Conservation (phyloP, 2,329 filamentous ascomycete genomes). For the Aureobasidium vineae region DNA sequence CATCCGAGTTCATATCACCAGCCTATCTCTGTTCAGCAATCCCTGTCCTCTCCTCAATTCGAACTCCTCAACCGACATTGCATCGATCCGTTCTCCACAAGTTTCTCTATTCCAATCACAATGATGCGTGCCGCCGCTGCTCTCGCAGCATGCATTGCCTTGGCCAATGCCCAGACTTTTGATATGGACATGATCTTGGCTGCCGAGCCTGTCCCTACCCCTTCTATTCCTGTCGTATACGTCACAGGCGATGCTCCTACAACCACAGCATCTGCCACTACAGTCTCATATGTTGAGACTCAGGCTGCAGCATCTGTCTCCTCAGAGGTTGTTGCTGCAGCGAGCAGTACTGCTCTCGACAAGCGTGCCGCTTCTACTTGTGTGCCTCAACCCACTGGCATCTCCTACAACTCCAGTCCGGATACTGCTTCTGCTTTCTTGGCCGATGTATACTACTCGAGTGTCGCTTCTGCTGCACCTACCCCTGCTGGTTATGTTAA, state of each 20-base stretch:
- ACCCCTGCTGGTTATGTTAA: constrained; percentile 27
- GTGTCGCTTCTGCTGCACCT: constrained; percentile 26
- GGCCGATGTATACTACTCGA: constrained; percentile 26
- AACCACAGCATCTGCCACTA: constrained; percentile 10
- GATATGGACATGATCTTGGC: constrained; percentile 27
- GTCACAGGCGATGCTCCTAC: constrained; percentile 14
- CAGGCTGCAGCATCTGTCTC: constrained; percentile 18
- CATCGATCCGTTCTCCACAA: not conserved
- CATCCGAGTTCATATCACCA: not conserved
- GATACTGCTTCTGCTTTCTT: constrained; percentile 29
- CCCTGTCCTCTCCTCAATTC: too few relatives aligned
- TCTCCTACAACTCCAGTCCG: constrained; percentile 10
- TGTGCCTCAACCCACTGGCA: constrained; percentile 26
- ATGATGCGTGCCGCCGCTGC: not conserved
- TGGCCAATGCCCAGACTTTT: constrained; percentile 28
- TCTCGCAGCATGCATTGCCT: constrained; percentile 9
- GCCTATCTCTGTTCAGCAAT: too few relatives aligned
- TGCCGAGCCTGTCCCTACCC: constrained; percentile 4
- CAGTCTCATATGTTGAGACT: not conserved
- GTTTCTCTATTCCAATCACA: not conserved
- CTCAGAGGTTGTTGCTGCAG: not conserved
- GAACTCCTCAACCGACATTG: not conserved
- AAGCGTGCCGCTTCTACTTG: constrained; percentile 18
- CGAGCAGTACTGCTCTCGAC: constrained; percentile 4
- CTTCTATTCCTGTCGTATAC: constrained; percentile 19